Percentiles rank a stretch among this genome's conserved stretches.
These are phyloP conservation scores for Cyberlindnera euphorbiae DNA, from an alignment of 805 yeast species.

Conservation along the genomic window DNA sequence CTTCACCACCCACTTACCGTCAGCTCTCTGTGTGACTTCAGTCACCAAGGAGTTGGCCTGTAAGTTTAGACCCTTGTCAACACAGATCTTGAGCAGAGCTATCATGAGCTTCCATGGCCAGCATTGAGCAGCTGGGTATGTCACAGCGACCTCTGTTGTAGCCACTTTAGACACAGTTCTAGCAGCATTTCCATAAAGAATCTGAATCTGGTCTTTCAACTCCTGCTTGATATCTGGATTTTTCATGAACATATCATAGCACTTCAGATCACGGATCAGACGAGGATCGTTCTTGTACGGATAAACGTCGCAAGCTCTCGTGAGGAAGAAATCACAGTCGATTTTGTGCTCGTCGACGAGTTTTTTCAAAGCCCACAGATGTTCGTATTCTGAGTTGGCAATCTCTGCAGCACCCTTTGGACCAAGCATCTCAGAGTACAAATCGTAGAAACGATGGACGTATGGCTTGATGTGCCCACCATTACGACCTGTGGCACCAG, in stretches of 20 bases:
- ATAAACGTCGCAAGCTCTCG: constrained; percentile 32
- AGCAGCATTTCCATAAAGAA: constrained; percentile 34
- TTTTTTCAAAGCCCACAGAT: constrained; percentile 29
- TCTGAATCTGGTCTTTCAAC: constrained; percentile 29
- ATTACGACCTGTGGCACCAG: constrained; percentile 45
- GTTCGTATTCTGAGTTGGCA: constrained; percentile 34
- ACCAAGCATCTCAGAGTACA: constrained; percentile 11
- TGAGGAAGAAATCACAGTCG: constrained; percentile 35
- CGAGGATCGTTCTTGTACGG: constrained; percentile 23
- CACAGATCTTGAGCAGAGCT: constrained; percentile 28
- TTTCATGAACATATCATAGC: constrained; percentile 18
- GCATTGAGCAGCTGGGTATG: constrained; percentile 41
- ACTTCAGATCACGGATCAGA: constrained; percentile 11
- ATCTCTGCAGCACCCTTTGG: constrained; percentile 30
- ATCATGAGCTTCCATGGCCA: constrained; percentile 41
- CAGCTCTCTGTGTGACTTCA: constrained; percentile 19
- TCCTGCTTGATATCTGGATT: constrained; percentile 29
- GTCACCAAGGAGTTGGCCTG: constrained; percentile 39
- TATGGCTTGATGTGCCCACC: constrained; percentile 45
- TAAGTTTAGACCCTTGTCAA: constrained; percentile 34
- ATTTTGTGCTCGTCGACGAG: constrained; percentile 30
- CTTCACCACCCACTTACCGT: constrained; percentile 30
- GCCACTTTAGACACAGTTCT: constrained; percentile 59
- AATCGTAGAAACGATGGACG: constrained; percentile 14
- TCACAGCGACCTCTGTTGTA: constrained; percentile 74